phyloP scores from a whole-genome alignment of 164 flowering plant genomes.

The Pachysandra terminalis region DNA sequence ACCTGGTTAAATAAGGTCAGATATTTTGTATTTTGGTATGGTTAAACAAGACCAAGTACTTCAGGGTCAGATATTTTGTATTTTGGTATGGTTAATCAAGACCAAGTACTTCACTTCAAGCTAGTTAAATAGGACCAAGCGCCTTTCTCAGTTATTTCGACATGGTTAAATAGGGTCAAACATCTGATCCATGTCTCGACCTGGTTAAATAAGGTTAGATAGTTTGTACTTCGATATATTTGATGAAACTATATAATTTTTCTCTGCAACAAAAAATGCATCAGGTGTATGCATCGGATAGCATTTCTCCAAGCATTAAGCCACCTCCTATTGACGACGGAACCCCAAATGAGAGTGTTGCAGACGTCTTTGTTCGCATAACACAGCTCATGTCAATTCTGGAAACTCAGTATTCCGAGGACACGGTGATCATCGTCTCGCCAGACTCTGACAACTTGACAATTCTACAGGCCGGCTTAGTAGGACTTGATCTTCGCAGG shows the following conservation, averaged over 20 bases:
- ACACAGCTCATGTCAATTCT: constrained; percentile 95
- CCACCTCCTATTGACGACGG: constrained; percentile 90
- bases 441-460: constrained; percentile 96
- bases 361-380: constrained; percentile 91
- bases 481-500: constrained; percentile 93
- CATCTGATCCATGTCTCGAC: no score
- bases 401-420: constrained; percentile 89
- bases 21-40: no score
- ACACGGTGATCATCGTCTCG: constrained; percentile 77
- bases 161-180: no score
- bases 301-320: constrained; percentile 58
- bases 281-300: constrained; percentile 82
- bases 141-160: no score
- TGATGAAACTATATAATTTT: neutral
- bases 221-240: no score
- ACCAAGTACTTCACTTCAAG: no score
- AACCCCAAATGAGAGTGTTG: constrained; percentile 89
- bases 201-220: no score
- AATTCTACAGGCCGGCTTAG: constrained; percentile 80
- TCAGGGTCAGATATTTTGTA: no score
- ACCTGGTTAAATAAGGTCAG: no score
- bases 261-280: neutral
- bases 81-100: no score
- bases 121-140: no score
- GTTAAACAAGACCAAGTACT: no score